Base-by-base conservation (phyloP, 305 asterid species). In the Fraxinus greggii region DNA sequence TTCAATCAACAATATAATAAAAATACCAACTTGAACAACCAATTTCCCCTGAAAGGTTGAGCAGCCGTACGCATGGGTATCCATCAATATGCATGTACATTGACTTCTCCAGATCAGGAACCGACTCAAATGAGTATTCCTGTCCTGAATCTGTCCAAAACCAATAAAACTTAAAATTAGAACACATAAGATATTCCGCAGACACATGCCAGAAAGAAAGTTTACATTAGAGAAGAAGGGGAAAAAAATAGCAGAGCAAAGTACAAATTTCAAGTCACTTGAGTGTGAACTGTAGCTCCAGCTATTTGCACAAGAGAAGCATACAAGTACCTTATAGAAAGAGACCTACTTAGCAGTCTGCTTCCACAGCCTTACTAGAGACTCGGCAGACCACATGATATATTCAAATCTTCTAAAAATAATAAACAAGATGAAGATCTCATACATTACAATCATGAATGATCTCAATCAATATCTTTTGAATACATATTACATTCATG, bases 61-160 rank as follows among this genome's bases (percentile, higher is more conserved):
- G 99, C 86, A 95, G 87, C 63, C 99, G 92, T 70, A 95, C 99
- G 83, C 99, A 95, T 19, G 99, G 99, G 87, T 90, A 94, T 78
- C 97, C 99, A 29, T 93, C 97, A 87, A 95, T 84, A 79, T 86
- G 83, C 29, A 79, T 84, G 89, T 94, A 95, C 99, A 95, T 95
- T 81, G 97, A 91, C 87, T 91, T 94, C 85, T 91, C 98, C 75
- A 95, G 98, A 90, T 94, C 99, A 86, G 98, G 98, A 86, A 94
- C 99, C 1, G 99, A 96, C 87, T 94, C 91, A 80, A 94, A 87
- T 33, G 97, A 87, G 12, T 84, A 90, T 78, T 86, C 89, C 83
- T 78, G 87, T 83, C 87, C 94, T 86, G 95, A 88, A 79, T 90
- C 91, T 86, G 91, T 78, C 78, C 63, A 84, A 86, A 67, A 83